Conservation (phyloP, 371 early-diverging fungal species). For the Amoeboaphelidium protococcarum region DNA sequence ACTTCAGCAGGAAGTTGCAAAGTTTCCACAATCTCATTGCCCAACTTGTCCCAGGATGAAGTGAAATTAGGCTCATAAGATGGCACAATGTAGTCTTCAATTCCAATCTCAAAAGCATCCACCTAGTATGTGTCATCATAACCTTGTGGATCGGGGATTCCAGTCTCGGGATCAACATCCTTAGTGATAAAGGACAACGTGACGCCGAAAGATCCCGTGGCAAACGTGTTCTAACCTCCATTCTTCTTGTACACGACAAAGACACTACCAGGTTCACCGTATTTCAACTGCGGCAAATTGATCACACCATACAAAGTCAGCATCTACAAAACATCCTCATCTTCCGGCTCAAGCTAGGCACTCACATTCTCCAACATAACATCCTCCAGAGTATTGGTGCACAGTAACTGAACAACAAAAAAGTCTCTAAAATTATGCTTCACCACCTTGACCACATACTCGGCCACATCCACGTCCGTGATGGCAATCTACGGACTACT, state of each 20-base stretch:
- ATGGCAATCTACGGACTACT: slow-evolving; percentile 42
- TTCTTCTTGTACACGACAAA: background rate
- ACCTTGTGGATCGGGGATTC: slow-evolving; percentile 56
- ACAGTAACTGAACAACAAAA: slow-evolving; percentile 30
- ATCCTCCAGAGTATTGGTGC: slow-evolving; percentile 78
- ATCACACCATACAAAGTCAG: slow-evolving; percentile 4
- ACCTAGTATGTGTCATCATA: slow-evolving; percentile 81
- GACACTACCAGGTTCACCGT: background rate
- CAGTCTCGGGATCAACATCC: slow-evolving; percentile 65
- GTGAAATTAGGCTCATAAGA: slow-evolving; percentile 42
- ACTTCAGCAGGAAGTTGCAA: slow-evolving; percentile 45
- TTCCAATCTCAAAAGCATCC: slow-evolving; percentile 55
- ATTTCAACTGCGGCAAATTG: slow-evolving; percentile 4
- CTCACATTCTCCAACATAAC: slow-evolving; percentile 65
- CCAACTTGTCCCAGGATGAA: slow-evolving; percentile 46
- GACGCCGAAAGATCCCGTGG: slow-evolving; percentile 27
- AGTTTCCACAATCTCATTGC: slow-evolving; percentile 39
- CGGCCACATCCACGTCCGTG: slow-evolving; percentile 71
- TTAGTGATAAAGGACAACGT: slow-evolving; percentile 67
- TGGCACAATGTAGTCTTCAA: slow-evolving; percentile 72
- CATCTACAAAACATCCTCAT: slow-evolving; percentile 24
- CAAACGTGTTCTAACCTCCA: background rate
- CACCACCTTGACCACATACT: slow-evolving; percentile 66
- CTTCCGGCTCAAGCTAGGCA: slow-evolving; percentile 39
- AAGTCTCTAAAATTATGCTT: slow-evolving; percentile 66